Percentiles rank a stretch among this genome's conserved stretches.
Conservation (phyloP, 2,329 filamentous ascomycete genomes). For the Alternaria gansuensis region DNA sequence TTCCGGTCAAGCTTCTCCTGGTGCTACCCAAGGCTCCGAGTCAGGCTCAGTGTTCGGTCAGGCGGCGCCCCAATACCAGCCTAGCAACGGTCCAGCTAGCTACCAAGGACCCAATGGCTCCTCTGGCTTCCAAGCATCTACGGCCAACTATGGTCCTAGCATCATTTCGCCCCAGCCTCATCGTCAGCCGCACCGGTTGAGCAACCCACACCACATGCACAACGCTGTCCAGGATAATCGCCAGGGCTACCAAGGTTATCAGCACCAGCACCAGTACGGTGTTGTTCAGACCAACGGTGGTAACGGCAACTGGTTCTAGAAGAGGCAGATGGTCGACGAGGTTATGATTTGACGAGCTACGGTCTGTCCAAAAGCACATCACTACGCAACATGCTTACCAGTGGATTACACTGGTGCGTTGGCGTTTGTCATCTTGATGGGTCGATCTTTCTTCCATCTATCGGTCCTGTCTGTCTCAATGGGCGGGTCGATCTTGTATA, state of each 20-base stretch:
- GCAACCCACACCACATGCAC: constrained; percentile 51
- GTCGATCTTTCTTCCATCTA: constrained; percentile 39
- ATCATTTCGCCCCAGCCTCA: constrained; percentile 50
- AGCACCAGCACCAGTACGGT: constrained; percentile 54
- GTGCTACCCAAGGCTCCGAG: constrained; percentile 39
- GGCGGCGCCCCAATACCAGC: constrained; percentile 20
- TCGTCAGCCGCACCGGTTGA: constrained; percentile 49
- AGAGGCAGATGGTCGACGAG: constrained; percentile 51
- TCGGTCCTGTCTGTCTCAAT: constrained; percentile 36
- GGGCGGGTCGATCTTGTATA: constrained; percentile 48
- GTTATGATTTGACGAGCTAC: constrained; percentile 62
- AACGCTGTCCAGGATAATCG: constrained; percentile 51
- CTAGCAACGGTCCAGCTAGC: constrained; percentile 18
- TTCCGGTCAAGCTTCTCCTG: constrained; percentile 41
- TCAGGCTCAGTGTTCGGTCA: constrained; percentile 33
- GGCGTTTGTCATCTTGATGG: constrained; percentile 27
- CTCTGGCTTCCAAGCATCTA: constrained; percentile 41
- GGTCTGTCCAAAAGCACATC: constrained; percentile 36
- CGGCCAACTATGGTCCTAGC: constrained; percentile 48
- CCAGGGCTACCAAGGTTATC: constrained; percentile 46
- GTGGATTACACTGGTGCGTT: constrained; percentile 31
- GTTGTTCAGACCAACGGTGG: constrained; percentile 26
- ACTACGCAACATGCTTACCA: constrained; percentile 35
- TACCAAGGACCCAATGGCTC: constrained; percentile 29
- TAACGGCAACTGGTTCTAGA: constrained; percentile 21